Conservation (phyloP, 768 basidiomycete genomes). For the Lentinus brumalis region DNA sequence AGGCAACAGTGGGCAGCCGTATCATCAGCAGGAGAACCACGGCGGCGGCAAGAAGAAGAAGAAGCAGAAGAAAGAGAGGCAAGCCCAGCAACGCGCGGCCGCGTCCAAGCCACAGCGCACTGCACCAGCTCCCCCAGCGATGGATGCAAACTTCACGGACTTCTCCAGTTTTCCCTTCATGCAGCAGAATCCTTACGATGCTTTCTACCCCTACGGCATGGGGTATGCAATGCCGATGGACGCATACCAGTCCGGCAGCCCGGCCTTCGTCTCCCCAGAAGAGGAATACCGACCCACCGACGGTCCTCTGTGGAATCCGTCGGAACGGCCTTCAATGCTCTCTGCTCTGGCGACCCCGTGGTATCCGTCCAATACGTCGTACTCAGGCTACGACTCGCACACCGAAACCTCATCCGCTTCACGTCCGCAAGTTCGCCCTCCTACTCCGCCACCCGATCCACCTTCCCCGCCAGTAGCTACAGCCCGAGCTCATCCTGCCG, state of each 20-base stretch:
- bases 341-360: neutral
- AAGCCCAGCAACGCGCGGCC: neutral
- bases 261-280: neutral
- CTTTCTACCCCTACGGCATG: neutral
- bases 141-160: neutral
- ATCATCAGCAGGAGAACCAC: neutral
- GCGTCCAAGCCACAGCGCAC: neutral
- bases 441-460: neutral
- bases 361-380: neutral
- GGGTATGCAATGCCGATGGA: neutral
- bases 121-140: too few relatives aligned
- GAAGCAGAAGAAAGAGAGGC: constrained; percentile 16
- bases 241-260: neutral
- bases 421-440: neutral
- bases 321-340: neutral
- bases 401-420: neutral
- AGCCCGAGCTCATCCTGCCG: neutral
- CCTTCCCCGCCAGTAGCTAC: neutral
- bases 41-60: constrained; percentile 17
- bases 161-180: neutral
- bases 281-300: neutral
- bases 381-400: neutral
- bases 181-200: neutral
- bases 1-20: neutral
- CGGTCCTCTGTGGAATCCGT: neutral